phyloP scores from a whole-genome alignment of 2,329 filamentous ascomycete genomes.

The Chrysoporthe puriensis region DNA sequence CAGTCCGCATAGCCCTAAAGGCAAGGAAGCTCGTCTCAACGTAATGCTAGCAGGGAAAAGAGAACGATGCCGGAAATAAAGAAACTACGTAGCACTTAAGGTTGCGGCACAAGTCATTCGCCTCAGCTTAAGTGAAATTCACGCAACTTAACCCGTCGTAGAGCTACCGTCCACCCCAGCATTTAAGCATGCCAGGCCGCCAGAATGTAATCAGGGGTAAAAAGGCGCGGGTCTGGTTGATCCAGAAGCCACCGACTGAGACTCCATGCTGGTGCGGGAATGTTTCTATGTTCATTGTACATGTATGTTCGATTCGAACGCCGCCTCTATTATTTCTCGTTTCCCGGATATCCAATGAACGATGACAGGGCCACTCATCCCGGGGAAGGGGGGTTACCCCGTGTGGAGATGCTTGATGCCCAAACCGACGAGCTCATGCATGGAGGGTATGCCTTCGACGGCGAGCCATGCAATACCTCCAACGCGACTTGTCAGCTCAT shows the following conservation, averaged over 20 bases:
- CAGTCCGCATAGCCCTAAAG: no score
- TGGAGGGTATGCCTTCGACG: slow-evolving; percentile 71
- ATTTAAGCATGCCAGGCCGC: no score
- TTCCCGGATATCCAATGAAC: background rate
- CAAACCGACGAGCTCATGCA: slow-evolving; percentile 67
- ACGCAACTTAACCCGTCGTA: no score
- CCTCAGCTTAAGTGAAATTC: no score
- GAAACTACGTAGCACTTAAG: no score
- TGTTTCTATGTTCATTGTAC: background rate
- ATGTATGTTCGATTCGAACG: background rate
- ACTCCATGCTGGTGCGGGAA: background rate
- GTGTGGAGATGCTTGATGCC: slow-evolving; percentile 47
- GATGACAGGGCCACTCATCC: background rate
- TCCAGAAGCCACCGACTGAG: background rate
- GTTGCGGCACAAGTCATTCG: no score
- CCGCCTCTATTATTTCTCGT: background rate
- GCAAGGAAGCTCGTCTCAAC: no score
- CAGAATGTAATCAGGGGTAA: background rate
- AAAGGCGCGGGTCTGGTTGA: background rate
- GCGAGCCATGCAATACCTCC: slow-evolving; percentile 82
- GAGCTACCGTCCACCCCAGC: no score
- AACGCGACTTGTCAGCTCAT: background rate
- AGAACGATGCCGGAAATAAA: no score
- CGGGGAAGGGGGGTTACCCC: background rate
- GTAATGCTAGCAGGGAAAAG: no score